phyloP scores from a whole-genome alignment of 352 stramenopile species.

The Phytophthora tentaculata region DNA sequence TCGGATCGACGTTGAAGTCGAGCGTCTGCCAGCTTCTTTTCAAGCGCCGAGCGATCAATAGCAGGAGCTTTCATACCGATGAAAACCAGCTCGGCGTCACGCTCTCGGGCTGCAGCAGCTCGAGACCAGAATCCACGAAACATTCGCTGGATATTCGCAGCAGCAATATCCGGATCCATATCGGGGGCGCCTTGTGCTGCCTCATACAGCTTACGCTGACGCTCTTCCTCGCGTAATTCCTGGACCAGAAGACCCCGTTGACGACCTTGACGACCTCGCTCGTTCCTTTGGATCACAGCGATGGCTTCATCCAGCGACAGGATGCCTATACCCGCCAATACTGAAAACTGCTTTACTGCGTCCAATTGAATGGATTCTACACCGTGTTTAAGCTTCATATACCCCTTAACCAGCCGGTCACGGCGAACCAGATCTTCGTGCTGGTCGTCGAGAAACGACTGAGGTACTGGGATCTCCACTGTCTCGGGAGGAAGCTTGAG shows the following conservation, averaged over 20 bases:
- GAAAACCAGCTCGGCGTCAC: conserved; percentile 90
- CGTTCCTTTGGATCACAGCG: conserved; percentile 90
- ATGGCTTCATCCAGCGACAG: conserved; percentile 83
- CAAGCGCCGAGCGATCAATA: conserved; percentile 62
- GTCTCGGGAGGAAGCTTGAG: conserved; percentile 93
- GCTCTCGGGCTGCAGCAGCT: conserved; percentile 63
- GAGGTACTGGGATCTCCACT: conserved; percentile 90
- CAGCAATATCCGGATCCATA: conserved; percentile 93
- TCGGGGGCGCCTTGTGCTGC: conserved; percentile 57
- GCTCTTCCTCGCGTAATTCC: conserved; percentile 86
- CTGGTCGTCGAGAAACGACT: conserved; percentile 91
- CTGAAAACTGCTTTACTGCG: conserved; percentile 33
- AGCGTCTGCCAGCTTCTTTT: conserved; percentile 80
- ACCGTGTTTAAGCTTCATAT: conserved; percentile 92
- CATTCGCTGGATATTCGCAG: conserved; percentile 91
- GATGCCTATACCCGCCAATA: conserved; percentile 22
- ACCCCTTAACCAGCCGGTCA: conserved; percentile 87
- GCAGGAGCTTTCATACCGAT: conserved; percentile 92
- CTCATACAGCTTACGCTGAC: conserved; percentile 81
- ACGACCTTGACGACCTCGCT: conserved; percentile 88
- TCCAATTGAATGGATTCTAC: conserved; percentile 70
- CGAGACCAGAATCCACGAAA: conserved; percentile 87
- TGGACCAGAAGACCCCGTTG: conserved; percentile 86
- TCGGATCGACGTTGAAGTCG: conserved; percentile 88
- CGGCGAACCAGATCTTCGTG: conserved; percentile 61